Conservation (phyloP, 2,329 filamentous ascomycete genomes). For the Graphiopsis chlorocephala region DNA sequence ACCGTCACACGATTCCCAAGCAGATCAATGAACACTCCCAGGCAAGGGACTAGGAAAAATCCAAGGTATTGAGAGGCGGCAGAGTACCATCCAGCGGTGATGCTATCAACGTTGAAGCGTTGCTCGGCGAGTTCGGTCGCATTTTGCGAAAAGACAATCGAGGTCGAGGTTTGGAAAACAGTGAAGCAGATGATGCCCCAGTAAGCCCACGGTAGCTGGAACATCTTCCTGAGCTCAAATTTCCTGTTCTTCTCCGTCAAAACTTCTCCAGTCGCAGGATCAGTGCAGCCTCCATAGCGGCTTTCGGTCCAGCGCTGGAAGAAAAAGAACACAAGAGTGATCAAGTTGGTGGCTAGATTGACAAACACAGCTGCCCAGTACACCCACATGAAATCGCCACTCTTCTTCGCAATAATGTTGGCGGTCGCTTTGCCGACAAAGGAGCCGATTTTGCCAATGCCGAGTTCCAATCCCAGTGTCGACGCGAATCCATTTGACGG, state of each 20-base stretch:
- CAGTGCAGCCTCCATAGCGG: conserved; percentile 47
- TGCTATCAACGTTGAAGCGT: conserved; percentile 54
- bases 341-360: conserved; percentile 61
- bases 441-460: conserved; percentile 59
- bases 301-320: conserved; percentile 54
- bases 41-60: conserved; percentile 57
- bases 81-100: conserved; percentile 61
- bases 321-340: conserved; percentile 54
- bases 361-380: conserved; percentile 63
- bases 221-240: conserved; percentile 55
- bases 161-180: conserved; percentile 58
- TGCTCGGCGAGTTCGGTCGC: conserved; percentile 61
- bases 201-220: conserved; percentile 59
- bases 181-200: conserved; percentile 57
- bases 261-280: conserved; percentile 58
- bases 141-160: conserved; percentile 55
- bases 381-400: conserved; percentile 60
- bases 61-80: conserved; percentile 55
- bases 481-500: conserved; percentile 62
- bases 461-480: conserved; percentile 59
- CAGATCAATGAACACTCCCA: conserved; percentile 58
- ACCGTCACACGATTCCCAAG: conserved; percentile 53
- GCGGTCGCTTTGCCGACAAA: conserved; percentile 61
- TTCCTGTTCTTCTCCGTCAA: conserved; percentile 60
- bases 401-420: conserved; percentile 58